phyloP scores from a whole-genome alignment of 176 grass and related monocot species.

The maize (Zea mays) region DNA sequence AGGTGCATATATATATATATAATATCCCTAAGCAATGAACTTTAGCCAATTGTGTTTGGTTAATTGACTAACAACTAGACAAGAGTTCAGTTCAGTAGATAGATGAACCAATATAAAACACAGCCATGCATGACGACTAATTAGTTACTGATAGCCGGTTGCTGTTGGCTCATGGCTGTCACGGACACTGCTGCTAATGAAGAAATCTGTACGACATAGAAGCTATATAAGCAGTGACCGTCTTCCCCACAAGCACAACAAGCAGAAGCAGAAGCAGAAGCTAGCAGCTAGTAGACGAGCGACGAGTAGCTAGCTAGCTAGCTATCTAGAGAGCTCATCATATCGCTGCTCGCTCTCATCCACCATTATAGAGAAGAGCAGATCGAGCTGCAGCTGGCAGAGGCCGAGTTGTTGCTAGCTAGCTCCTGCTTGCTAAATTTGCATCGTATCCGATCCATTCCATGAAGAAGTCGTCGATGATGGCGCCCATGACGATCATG shows the following conservation, averaged over 20 bases:
- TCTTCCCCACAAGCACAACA: neutral
- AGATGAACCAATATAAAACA: no score
- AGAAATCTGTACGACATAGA: neutral
- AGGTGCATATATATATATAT: no score
- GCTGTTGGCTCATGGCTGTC: neutral
- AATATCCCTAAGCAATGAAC: no score
- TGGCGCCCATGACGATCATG: neutral
- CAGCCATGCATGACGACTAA: no score
- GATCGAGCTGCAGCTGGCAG: no score
- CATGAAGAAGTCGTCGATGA: neutral
- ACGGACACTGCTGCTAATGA: neutral
- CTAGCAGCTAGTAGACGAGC: neutral
- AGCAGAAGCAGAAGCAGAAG: neutral
- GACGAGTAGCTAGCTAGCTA: neutral
- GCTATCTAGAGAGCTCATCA: neutral
- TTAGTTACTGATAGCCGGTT: no score
- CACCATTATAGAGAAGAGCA: no score
- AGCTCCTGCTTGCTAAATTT: no score
- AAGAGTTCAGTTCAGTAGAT: no score
- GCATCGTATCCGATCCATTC: no score
- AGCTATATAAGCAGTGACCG: constrained; percentile 27
- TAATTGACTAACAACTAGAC: no score
- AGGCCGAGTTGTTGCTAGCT: neutral
- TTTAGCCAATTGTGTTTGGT: no score
- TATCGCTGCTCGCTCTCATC: neutral